These are phyloP conservation scores for Diplogelasinospora grovesii DNA, from an alignment of 495 filamentous ascomycete species.

Conservation along the genomic window DNA sequence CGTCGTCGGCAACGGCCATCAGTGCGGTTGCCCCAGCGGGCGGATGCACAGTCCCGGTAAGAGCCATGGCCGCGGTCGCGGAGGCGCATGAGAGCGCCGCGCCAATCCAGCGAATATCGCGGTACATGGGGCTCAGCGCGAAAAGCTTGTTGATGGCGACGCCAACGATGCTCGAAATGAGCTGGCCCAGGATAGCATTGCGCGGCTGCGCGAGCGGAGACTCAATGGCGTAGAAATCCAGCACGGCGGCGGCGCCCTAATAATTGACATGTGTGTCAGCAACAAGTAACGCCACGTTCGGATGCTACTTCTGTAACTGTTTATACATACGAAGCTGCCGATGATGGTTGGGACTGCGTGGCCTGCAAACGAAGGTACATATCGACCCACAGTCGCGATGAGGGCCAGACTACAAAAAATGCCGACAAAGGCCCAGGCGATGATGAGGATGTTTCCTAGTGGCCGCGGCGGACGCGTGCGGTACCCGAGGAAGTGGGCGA, in stretches of 20 bases:
- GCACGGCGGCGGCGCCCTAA: slow-evolving; percentile 71
- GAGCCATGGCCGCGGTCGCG: slow-evolving; percentile 63
- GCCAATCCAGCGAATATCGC: slow-evolving; percentile 55
- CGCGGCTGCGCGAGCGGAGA: slow-evolving; percentile 82
- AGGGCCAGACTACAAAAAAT: slow-evolving; percentile 44
- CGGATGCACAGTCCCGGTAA: slow-evolving; percentile 77
- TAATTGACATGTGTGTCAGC: neutral
- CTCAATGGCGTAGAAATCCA: slow-evolving; percentile 67
- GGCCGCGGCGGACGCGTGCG: slow-evolving; percentile 24
- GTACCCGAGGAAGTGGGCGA: slow-evolving; percentile 49
- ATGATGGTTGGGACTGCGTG: slow-evolving; percentile 43
- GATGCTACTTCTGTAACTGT: neutral
- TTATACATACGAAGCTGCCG: slow-evolving; percentile 43
- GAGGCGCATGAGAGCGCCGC: slow-evolving; percentile 64
- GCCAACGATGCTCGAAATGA: slow-evolving; percentile 61
- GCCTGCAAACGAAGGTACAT: slow-evolving; percentile 28
- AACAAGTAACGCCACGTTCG: neutral
- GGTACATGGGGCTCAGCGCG: slow-evolving; percentile 47
- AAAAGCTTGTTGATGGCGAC: slow-evolving; percentile 65
- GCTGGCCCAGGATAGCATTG: slow-evolving; percentile 65
- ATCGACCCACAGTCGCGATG: slow-evolving; percentile 37
- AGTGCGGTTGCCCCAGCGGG: slow-evolving; percentile 85
- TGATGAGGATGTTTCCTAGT: slow-evolving; percentile 44
- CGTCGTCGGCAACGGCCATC: slow-evolving; percentile 59
- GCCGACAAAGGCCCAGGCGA: slow-evolving; percentile 48